Base-by-base conservation (phyloP, 306 rosid genomes). In the Dryas octopetala region DNA sequence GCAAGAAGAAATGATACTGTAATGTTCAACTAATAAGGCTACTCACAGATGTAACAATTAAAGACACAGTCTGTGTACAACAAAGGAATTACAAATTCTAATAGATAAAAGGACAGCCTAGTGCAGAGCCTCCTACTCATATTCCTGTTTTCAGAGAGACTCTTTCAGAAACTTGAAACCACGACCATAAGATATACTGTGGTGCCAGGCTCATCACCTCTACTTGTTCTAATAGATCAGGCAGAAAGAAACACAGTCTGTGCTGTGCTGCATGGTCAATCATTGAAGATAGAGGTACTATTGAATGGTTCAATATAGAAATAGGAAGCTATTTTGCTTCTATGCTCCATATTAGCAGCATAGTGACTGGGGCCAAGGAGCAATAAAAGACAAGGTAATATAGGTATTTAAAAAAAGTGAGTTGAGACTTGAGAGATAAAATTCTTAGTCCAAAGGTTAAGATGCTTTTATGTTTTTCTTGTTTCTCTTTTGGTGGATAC, bases 261-360 rank as follows among this genome's bases (percentile, higher is more conserved):
- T 32, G 38, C 26, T 69, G 73, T 69, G 16, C 73, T 51, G 26
- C 73, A 68, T 50, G 60, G 50, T 69, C 55, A 54, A 51, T 69
- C 23, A 69, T 51, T 68, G 6, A 13, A 48, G 45, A 12, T 38
- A 50, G 6, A 4, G 17, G 48, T 17, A 55, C 23, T 55, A 41
- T 70, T 60, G 16, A 55, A 57, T 71, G 44, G 54, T 71, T 26
- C 53, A 26, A 58, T 6, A 58, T 6, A 71, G 11, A 17, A 45
- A 71, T 44, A 55, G 65, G 43, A 44, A 28, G 45, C 6, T 26
- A 41, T 59, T 7, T 41, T 57, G 63, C 64, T 70, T 1, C 52
- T 17, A 43, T 70, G 17, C 51, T 17, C 38, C 52, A 7, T 51
- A 53, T 16, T 40, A 51, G 46, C 8, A 68, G 47, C 13, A 32